Evolutionary conservation across 129 eudicot species (phyloP), one percentile per base, ranked within the genome.

Genomic region (Ambrosia artemisiifolia): DNA sequence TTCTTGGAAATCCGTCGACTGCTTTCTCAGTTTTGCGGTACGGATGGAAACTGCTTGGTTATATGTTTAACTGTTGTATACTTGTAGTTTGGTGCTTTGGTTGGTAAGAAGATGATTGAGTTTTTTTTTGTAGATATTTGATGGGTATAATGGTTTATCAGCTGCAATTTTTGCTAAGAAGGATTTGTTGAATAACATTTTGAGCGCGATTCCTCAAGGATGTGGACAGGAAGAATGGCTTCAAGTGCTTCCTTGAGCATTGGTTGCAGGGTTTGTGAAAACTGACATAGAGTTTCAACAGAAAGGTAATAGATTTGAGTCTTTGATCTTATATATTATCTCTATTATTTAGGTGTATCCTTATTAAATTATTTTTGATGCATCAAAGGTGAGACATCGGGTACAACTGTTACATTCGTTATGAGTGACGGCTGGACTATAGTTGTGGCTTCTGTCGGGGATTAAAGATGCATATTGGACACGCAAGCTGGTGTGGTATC

Each of bases 371-470:
- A 7, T 30, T 79, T 69, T 28, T 6, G 69, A 18, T 68, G 8
- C 55, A 65, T 70, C 12, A 53, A 77, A 95, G 99, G 99, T 34
- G 96, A 95, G 85, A 86, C 89, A 28, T 95, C 97, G 67, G 97
- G 99, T 60, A 95, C 99, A 18, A 95, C 97, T 0, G 97, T 87
- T 48, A 95, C 99, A 11, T 90, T 95, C 35, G 99, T 95, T 6
- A 96, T 95, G 66, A 85, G 91, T 75, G 99, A 95, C 64, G 99
- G 97, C 20, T 95, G 99, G 99, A 95, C 99, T 6, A 86, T 95
- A 53, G 91, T 96, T 62, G 99, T 95, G 81, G 99, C 97, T 36
- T 95, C 99, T 42, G 99, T 95, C 19, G 99, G 97, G 46, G 99
- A 95, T 86, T 95, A 97, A 53, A 77, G 99, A 46, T 91, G 99